Base-by-base conservation (phyloP, 176 grass and related monocot genomes). In the Oryza meridionalis region DNA sequence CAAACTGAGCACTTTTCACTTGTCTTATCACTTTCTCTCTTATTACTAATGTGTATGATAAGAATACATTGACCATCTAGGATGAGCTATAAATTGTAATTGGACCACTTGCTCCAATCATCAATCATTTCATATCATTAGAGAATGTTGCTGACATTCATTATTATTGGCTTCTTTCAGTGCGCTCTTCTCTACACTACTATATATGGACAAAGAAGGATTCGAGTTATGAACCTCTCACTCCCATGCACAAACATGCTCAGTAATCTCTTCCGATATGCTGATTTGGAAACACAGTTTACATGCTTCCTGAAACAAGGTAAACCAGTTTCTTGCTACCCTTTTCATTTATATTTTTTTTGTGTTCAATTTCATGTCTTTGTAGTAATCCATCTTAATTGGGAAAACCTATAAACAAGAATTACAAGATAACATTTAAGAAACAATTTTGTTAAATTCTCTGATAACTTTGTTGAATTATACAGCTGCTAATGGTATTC, bases 121-220 rank as follows among this genome's bases (percentile, higher is more conserved):
- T 59, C 22, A 17, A 37, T 62, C 40, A 15, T 22, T 19, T 81
- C 37, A 17, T 38, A 37, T 81, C 12, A 72, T 72, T 27, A 61
- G 1, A 9, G 61, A 61, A 61, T 6, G 11, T 58, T 68, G 17
- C 27, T 87, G 46, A 61, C 35, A 76, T 76, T 12, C 61, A 55
- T 46, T 47, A 55, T 46, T 47, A 70, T 63, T 75, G 17, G 59
- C 7, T 33, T 75, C 76, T 73, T 90, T 81, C 87, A 94, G 94
- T 97, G 94, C 76, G 94, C 94, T 22, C 68, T 97, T 87, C 91
- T 97, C 63, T 97, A 97, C 77, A 97, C 91, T 67, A 97, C 89
- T 50, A 61, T 97, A 50, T 89, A 88, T 82, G 94, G 94, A 27
- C 84, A 97, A 92, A 97, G 94, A 84, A 92, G 94, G 76, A 97